Evolutionary conservation across 768 basidiomycete genomes (phyloP).

Genomic region (Lactarius quietus): DNA sequence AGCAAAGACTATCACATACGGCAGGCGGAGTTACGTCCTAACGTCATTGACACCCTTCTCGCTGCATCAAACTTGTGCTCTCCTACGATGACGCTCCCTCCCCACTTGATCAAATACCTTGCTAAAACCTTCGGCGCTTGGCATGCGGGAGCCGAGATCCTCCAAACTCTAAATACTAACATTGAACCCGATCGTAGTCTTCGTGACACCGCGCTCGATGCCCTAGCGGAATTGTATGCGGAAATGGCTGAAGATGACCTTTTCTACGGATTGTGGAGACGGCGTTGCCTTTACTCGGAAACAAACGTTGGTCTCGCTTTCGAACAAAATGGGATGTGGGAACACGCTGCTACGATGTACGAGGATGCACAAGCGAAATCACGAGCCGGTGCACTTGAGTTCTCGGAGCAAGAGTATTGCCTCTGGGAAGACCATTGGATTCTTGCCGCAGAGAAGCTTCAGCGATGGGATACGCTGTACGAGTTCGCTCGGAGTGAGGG

Average conservation of each 20-base stretch:
- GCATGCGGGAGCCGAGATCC: constrained; percentile 85
- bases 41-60: constrained; percentile 88
- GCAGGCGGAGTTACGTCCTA: constrained; percentile 85
- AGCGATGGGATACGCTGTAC: constrained; percentile 94
- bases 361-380: constrained; percentile 88
- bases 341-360: constrained; percentile 82
- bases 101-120: constrained; percentile 92
- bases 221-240: constrained; percentile 91
- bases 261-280: constrained; percentile 95
- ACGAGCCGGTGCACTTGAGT: constrained; percentile 75
- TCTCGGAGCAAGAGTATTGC: constrained; percentile 93
- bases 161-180: constrained; percentile 71
- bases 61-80: constrained; percentile 80
- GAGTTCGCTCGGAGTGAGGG: constrained; percentile 87
- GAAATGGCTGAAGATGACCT: constrained; percentile 96
- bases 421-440: constrained; percentile 99
- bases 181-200: constrained; percentile 78
- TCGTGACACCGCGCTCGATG: constrained; percentile 82
- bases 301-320: constrained; percentile 85
- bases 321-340: constrained; percentile 98
- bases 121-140: constrained; percentile 96
- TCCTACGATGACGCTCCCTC: constrained; percentile 85
- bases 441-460: constrained; percentile 88
- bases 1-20: constrained; percentile 92
- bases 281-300: constrained; percentile 82